phyloP scores from a whole-genome alignment of 2,329 filamentous ascomycete species.

The Hortaea werneckii region DNA sequence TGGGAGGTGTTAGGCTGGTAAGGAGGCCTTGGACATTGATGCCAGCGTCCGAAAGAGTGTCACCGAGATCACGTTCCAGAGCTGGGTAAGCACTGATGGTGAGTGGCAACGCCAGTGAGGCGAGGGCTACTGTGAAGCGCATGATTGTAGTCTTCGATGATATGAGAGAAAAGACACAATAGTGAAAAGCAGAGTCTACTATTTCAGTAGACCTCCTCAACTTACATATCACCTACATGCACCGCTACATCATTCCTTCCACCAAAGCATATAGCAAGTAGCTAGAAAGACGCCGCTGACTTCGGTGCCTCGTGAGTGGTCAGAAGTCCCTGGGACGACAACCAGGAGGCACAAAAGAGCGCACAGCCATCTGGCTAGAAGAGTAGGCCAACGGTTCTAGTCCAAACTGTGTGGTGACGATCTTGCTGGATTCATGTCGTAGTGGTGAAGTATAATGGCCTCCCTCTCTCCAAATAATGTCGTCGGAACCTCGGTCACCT shows the following conservation, averaged over 20 bases:
- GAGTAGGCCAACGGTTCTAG: background rate
- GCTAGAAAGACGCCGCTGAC: background rate
- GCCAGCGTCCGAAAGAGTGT: too few relatives aligned
- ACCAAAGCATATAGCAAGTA: background rate
- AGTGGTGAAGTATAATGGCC: background rate
- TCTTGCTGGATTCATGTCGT: background rate
- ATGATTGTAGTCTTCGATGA: background rate
- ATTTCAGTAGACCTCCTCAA: too few relatives aligned
- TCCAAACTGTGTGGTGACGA: background rate
- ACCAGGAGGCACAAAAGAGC: background rate
- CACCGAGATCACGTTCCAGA: background rate
- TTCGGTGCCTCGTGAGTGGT: background rate
- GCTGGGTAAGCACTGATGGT: background rate
- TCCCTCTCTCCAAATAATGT: too few relatives aligned
- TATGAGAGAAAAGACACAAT: too few relatives aligned
- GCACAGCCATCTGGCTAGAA: background rate
- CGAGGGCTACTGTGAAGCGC: background rate
- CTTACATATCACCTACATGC: too few relatives aligned
- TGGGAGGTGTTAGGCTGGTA: conserved; percentile 14
- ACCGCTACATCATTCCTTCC: too few relatives aligned
- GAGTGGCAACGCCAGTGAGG: background rate
- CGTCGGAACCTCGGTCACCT: too few relatives aligned
- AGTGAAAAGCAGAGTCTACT: too few relatives aligned
- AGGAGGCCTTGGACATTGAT: conserved; percentile 9
- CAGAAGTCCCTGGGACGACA: background rate